phyloP scores from a whole-genome alignment of 495 filamentous ascomycete species.

The Annulohypoxylon moriforme region DNA sequence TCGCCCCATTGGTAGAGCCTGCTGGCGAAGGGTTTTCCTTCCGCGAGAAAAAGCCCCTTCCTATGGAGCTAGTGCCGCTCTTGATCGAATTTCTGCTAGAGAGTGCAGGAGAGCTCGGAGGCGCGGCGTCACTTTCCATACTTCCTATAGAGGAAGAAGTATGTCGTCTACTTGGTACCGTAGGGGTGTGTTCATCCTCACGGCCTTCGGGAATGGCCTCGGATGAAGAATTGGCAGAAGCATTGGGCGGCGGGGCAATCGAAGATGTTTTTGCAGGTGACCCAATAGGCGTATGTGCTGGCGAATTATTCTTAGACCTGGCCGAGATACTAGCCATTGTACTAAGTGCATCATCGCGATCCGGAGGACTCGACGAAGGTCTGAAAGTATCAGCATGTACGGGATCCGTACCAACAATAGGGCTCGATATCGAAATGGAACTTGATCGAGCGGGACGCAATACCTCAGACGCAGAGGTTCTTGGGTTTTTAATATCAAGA shows the following conservation, averaged over 20 bases:
- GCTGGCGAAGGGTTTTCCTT: slow-evolving; percentile 49
- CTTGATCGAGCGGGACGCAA: slow-evolving; percentile 59
- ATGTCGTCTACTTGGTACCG: slow-evolving; percentile 53
- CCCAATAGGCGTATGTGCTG: slow-evolving; percentile 61
- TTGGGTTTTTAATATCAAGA: slow-evolving; percentile 50
- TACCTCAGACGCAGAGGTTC: slow-evolving; percentile 37
- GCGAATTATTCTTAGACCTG: slow-evolving; percentile 68
- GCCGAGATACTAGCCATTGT: slow-evolving; percentile 74
- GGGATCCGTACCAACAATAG: slow-evolving; percentile 46
- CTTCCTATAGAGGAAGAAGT: slow-evolving; percentile 55
- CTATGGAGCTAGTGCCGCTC: slow-evolving; percentile 51
- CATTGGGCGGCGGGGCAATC: slow-evolving; percentile 44
- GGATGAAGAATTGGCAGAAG: slow-evolving; percentile 54
- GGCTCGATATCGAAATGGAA: slow-evolving; percentile 63
- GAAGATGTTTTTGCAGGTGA: slow-evolving; percentile 60
- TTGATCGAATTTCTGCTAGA: slow-evolving; percentile 53
- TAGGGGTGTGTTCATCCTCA: slow-evolving; percentile 30
- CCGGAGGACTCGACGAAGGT: slow-evolving; percentile 48
- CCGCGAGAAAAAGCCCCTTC: slow-evolving; percentile 54
- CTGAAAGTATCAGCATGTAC: slow-evolving; percentile 49
- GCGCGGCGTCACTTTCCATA: slow-evolving; percentile 37
- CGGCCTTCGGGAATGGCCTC: slow-evolving; percentile 41
- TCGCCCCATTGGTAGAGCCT: slow-evolving; percentile 35
- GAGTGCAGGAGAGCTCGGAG: slow-evolving; percentile 47
- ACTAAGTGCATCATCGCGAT: slow-evolving; percentile 67